Conservation (phyloP, 139 green algal species). For the Chloropicon primus region DNA sequence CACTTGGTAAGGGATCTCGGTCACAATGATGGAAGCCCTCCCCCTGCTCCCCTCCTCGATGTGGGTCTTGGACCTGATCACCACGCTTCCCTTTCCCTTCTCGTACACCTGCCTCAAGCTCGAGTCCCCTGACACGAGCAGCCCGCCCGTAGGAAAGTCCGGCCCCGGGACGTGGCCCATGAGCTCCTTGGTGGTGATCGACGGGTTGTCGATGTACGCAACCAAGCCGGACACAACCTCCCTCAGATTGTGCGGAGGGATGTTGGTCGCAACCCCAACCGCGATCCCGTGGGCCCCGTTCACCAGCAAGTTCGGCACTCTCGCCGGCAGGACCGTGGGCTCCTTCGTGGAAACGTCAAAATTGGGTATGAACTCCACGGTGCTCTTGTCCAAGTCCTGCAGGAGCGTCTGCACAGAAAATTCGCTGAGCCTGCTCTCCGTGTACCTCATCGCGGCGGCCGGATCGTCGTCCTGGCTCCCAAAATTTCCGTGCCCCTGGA, state of each 20-base stretch:
- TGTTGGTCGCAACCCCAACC: constrained; percentile 88
- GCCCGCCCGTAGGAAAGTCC: constrained; percentile 88
- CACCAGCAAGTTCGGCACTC: constrained; percentile 78
- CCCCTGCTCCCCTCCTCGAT: constrained; percentile 38
- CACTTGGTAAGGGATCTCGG: constrained; percentile 77
- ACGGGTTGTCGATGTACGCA: constrained; percentile 63
- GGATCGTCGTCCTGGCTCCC: constrained; percentile 89
- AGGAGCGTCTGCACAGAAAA: constrained; percentile 55
- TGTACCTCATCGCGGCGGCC: constrained; percentile 89
- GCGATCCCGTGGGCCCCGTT: constrained; percentile 91
- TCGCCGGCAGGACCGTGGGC: constrained; percentile 77
- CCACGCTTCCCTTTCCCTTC: constrained; percentile 52
- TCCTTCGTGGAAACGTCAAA: constrained; percentile 48
- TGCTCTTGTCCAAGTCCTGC: constrained; percentile 60
- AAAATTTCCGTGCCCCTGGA: constrained; percentile 96
- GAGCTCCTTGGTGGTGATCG: constrained; percentile 55
- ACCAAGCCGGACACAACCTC: constrained; percentile 74
- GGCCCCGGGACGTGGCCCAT: constrained; percentile 73
- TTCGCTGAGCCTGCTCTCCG: constrained; percentile 37
- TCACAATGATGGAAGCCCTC: neutral
- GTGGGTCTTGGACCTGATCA: constrained; percentile 43
- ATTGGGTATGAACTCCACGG: constrained; percentile 54
- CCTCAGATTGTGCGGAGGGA: constrained; percentile 90
- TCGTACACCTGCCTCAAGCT: constrained; percentile 43
- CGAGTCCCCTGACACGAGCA: constrained; percentile 20